Evolutionary conservation across 2,329 filamentous ascomycete species (phyloP), one percentile per base, ranked within the genome.

Genomic region (Paraconiothyrium brasiliense): DNA sequence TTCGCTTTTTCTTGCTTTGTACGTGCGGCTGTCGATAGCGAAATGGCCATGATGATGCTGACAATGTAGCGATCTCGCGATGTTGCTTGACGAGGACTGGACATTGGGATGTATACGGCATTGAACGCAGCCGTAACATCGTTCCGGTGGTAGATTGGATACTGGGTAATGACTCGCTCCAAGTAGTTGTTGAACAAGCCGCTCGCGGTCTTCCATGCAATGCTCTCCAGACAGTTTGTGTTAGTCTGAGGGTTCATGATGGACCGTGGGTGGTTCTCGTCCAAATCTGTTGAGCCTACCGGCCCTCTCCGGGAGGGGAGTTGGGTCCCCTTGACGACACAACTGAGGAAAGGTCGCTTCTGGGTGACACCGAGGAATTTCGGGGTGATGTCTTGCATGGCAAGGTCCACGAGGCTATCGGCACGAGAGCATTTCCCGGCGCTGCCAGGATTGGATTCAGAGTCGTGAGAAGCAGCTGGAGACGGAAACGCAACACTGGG

Each of bases 21-120:
- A 22, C 74, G 67, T 39, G 75, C 76, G 39, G 73, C 74, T 10
- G 73, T 77, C 35, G 68, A 77, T 20, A 78, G 58, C 1, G 76
- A 76, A 30, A 78, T 77, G 54, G 76, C 76, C 73, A 78, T 76
- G 56, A 77, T 74, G 57, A 78, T 73, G 59, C 73, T 76, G 52
- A 78, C 69, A 49, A 78, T 75, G 63, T 77, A 77, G 43, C 72
- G 70, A 46, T 76, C 69, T 6, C 75, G 73, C 2, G 72, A 59
- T 3, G 66, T 71, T 43, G 73, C 72, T 27, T 76, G 68, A 34
- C 60, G 68, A 22, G 68, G 64, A 8, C 67, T 69, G 13, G 67
- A 58, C 9, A 67, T 64, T n/a, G 64, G 71, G 46, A 72, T 63
- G 54, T 75, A 77, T 46, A 77, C 73, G 37, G 71, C 71, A 43